Conservation (phyloP, 1,284 basidiomycete species). For the Rhodotorula sp. region DNA sequence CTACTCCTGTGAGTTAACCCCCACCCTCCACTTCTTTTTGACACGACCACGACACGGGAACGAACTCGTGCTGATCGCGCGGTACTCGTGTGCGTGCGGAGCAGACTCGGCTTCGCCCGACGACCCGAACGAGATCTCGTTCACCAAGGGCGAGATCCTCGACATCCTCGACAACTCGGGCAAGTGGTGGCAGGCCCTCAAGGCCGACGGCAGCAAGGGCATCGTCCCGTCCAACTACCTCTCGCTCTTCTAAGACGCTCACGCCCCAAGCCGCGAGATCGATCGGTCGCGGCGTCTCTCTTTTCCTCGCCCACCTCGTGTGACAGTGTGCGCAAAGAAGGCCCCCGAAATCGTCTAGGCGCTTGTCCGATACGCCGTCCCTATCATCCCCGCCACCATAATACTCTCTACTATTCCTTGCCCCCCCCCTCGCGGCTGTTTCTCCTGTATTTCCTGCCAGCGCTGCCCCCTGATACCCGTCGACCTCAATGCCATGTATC, state of each 20-base stretch:
- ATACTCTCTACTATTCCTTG: too few relatives aligned
- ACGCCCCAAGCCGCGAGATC: too few relatives aligned
- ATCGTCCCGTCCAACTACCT: conserved; percentile 55
- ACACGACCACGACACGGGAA: not conserved
- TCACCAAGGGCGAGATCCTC: conserved; percentile 87
- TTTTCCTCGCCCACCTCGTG: too few relatives aligned
- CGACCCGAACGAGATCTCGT: conserved; percentile 95
- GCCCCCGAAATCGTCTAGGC: too few relatives aligned
- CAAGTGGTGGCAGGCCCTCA: conserved; percentile 79
- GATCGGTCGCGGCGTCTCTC: too few relatives aligned
- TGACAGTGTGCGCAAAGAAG: too few relatives aligned
- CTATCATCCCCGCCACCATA: too few relatives aligned
- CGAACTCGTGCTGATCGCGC: too few relatives aligned
- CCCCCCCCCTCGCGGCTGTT: too few relatives aligned
- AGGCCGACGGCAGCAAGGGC: conserved; percentile 74
- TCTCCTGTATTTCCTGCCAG: not conserved
- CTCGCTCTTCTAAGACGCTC: not conserved
- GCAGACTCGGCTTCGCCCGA: conserved; percentile 85
- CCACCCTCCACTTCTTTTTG: not conserved
- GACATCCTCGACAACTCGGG: conserved; percentile 87
- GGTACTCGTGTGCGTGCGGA: too few relatives aligned
- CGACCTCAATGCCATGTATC: not conserved
- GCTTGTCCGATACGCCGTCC: too few relatives aligned
- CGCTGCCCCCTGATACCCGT: not conserved
- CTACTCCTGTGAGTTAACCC: conserved; percentile 68